A percentile compares a stretch with the other conserved stretches of the same genome.
These are phyloP conservation scores for Coniferiporia sulphurascens DNA, from an alignment of 1,284 basidiomycete species.

Conservation along the genomic window DNA sequence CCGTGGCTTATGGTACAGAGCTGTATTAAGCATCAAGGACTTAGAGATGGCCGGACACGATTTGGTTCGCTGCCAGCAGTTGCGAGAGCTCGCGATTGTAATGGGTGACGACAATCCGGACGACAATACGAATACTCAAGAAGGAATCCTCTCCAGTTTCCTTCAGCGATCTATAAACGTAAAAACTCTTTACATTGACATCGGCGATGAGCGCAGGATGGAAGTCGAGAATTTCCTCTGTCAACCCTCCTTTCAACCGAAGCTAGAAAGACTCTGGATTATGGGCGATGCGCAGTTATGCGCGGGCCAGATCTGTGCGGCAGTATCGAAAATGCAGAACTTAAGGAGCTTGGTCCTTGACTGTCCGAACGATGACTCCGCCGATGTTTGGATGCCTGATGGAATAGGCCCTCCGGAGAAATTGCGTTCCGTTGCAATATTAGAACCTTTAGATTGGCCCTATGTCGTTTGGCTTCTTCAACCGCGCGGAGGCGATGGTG, in stretches of 20 bases:
- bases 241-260: background rate
- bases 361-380: background rate
- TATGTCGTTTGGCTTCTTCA: background rate
- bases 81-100: slow-evolving; percentile 6
- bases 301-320: background rate
- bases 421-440: slow-evolving; percentile 3
- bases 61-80: background rate
- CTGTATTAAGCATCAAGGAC: background rate
- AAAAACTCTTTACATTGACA: background rate
- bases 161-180: background rate
- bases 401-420: background rate
- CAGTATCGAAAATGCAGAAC: background rate
- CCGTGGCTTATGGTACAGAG: slow-evolving; percentile 1
- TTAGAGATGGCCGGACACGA: background rate
- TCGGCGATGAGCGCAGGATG: background rate
- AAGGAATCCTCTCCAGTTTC: background rate
- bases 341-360: slow-evolving; percentile 9
- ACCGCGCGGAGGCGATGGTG: background rate
- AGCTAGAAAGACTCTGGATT: slow-evolving; percentile 3
- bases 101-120: background rate
- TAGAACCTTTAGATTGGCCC: slow-evolving; percentile 1
- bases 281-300: background rate
- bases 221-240: background rate
- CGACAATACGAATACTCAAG: background rate
- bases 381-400: background rate